Percentiles rank a stretch among this genome's conserved stretches.
These are phyloP conservation scores for Hanseniaspora taiwanica DNA, from an alignment of 805 yeast genomes.

Conservation along the genomic window DNA sequence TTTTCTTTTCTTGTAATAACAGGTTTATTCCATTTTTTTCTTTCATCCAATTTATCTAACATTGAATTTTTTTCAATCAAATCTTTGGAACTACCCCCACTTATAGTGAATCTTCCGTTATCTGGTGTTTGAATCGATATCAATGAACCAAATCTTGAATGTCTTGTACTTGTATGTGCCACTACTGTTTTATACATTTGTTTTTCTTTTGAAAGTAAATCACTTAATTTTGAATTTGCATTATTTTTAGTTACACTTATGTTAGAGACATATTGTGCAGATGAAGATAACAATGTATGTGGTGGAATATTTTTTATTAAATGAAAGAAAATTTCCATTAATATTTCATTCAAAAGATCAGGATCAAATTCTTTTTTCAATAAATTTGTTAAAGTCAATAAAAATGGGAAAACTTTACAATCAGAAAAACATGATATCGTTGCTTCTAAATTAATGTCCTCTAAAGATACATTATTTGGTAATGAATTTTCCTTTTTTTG, in stretches of 20 bases:
- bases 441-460: slow-evolving; percentile 54
- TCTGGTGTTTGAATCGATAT: slow-evolving; percentile 56
- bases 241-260: background rate
- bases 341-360: slow-evolving; percentile 42
- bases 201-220: slow-evolving; percentile 48
- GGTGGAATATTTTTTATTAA: slow-evolving; percentile 44
- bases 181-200: slow-evolving; percentile 35
- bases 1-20: too few species aligned
- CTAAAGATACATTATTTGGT: slow-evolving; percentile 44
- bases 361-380: slow-evolving; percentile 52
- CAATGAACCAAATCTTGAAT: slow-evolving; percentile 83
- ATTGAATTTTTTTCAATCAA: slow-evolving; percentile 37
- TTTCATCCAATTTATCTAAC: slow-evolving; percentile 49
- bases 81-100: slow-evolving; percentile 55
- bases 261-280: background rate
- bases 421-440: slow-evolving; percentile 46
- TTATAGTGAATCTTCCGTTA: slow-evolving; percentile 44
- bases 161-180: slow-evolving; percentile 53
- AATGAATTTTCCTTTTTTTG: slow-evolving; percentile 21
- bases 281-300: slow-evolving; percentile 9
- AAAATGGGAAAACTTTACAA: slow-evolving; percentile 59
- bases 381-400: slow-evolving; percentile 58
- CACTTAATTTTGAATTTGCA: slow-evolving; percentile 21
- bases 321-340: slow-evolving; percentile 58
- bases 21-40: slow-evolving; percentile 53